A percentile compares a stretch with the other conserved stretches of the same genome.
These are phyloP conservation scores for Friedmanniomyces simplex DNA, from an alignment of 495 filamentous ascomycete genomes.

Conservation along the genomic window DNA sequence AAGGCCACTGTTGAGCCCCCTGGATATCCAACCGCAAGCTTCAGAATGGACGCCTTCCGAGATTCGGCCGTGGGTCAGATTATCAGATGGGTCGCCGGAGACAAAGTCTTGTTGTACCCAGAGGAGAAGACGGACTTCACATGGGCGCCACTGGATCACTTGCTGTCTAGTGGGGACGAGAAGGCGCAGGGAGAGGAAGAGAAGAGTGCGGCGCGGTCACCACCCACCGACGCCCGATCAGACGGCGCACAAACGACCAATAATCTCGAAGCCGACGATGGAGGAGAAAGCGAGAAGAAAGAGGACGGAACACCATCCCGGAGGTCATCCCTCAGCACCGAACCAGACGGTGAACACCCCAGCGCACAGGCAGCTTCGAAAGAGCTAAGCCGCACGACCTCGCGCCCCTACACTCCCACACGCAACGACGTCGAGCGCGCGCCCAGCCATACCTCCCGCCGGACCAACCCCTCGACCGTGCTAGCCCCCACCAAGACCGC, in stretches of 20 bases:
- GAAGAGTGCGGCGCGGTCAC: background rate
- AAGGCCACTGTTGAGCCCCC: background rate
- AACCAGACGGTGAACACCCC: background rate
- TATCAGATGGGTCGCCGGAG: background rate
- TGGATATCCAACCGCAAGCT: too few species aligned
- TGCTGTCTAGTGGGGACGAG: background rate
- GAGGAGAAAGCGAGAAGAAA: background rate
- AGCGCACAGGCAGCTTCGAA: background rate
- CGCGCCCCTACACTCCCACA: background rate
- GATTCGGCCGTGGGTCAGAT: slow-evolving; percentile 4
- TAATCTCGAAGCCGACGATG: background rate
- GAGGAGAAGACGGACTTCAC: slow-evolving; percentile 2
- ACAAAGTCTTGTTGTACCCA: background rate
- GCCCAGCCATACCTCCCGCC: background rate
- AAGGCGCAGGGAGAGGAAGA: background rate
- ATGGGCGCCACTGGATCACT: background rate
- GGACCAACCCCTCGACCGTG: background rate
- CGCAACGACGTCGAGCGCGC: background rate
- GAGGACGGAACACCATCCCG: background rate
- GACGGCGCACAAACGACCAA: background rate
- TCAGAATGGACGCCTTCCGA: slow-evolving; percentile 1
- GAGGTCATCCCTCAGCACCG: background rate
- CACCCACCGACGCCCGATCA: background rate
- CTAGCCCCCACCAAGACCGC: slow-evolving; percentile 15
- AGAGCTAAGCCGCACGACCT: background rate